Evolutionary conservation across 2,329 filamentous ascomycete genomes (phyloP), one percentile per base, ranked within the genome.

Genomic region (Ascochyta pisi): DNA sequence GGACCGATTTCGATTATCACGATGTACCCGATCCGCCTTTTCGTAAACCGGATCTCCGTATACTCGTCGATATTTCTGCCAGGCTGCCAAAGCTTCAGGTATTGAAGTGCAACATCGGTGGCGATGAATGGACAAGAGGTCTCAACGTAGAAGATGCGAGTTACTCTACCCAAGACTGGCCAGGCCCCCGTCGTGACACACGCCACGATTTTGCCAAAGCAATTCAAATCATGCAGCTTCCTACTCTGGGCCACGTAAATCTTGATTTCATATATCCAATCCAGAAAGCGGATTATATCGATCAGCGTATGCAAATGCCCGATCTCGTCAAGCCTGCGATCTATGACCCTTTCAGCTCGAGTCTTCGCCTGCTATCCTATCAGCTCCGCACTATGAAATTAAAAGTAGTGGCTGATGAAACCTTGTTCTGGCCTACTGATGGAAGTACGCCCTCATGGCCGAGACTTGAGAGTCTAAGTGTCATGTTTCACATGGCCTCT

Each of bases 151-250:
- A 59, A 33, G 44, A 29, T 9, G 22, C 41, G 31, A 34, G 43
- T 35, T 49, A 62, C 23, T 34, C 37, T 27, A 54, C 34, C 8
- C 55, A 53, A 15, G 66, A 69, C 23, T 64, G 57, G 43, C 44
- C 49, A 31, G 65, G 65, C 15, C 63, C 61, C n/a, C 63, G 58
- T 23, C 59, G 62, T 13, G 66, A 69, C 50, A 50, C 61, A 12
- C 55, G 66, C 15, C 58, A 64, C n/a, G 61, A 60, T 39, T 68
- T 68, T 48, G 56, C 42, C 10, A 64, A 61, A 47, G 62, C 62
- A 24, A 10, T 61, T 3, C 27, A 42, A 39, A 24, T 24, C 27
- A 29, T 52, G 4, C 34, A 39, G 9, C 41, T 65, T 24, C 62
- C 62, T 33, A 9, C 22, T 15, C 54, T 69, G 7, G 41, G 39